Evolutionary conservation across 495 filamentous ascomycete species (phyloP), one percentile per base, ranked within the genome.

Genomic region (Aspergillus conjunctus): DNA sequence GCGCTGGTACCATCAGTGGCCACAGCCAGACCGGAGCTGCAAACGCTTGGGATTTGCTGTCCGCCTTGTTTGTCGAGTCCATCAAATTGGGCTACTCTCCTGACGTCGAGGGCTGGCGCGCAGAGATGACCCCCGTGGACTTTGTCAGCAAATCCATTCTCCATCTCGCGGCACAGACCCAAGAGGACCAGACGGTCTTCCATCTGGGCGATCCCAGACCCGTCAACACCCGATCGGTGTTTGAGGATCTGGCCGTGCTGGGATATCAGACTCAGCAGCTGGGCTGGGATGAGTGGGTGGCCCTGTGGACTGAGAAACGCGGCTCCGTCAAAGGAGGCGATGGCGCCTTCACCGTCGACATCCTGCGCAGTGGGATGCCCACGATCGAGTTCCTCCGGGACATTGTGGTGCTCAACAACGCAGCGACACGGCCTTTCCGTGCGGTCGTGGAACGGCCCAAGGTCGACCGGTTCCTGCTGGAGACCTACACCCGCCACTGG

Each of bases 41-140:
- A 1, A 90, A 90, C 59, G 80, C 85, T 0, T 89, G 83, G 73
- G 87, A 89, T 79, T 75, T 90, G 7, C 72, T 90, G 12, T 84
- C 82, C 60, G 87, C 87, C 0, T 60, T 90, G 54, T 75, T 89
- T 21, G 85, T 90, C 2, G 87, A 90, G 63, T 88, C 86, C 8
- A 79, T 88, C 34, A 80, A 82, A 31, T 65, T 90, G 0, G 86
- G 86, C 20, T 81, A 81, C 54, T 80, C 79, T 5, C 86, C 86
- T 0, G 81, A 87, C 54, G 82, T 88, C 21, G 76, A 84, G 37
- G 86, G 84, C 53, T 89, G 87, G 86, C 81, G 83, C 30, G 85
- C 85, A 0, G 87, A 90, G 71, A 88, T 88, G 86, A 88, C 87
- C 3, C 87, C 87, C 0, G 87, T 87, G 3, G 86, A 90, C 70